Percentiles rank a stretch among this genome's conserved stretches.
Conservation (phyloP, 1,284 basidiomycete species). For the Cryptococcus floricola region DNA sequence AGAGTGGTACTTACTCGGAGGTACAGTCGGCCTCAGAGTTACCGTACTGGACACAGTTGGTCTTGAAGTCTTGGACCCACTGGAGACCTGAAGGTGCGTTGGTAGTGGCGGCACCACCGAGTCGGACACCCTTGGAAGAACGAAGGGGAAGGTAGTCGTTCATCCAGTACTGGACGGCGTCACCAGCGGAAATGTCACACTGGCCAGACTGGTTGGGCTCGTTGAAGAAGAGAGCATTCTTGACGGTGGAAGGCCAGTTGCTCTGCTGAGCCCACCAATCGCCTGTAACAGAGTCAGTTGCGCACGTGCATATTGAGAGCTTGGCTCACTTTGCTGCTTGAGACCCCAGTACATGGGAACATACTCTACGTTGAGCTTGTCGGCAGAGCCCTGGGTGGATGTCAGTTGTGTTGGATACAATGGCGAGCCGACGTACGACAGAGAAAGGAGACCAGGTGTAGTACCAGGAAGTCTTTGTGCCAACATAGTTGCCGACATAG, state of each 20-base stretch:
- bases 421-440: slow-evolving; percentile 15
- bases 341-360: slow-evolving; percentile 70
- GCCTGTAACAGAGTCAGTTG: slow-evolving; percentile 4
- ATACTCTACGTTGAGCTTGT: slow-evolving; percentile 54
- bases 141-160: slow-evolving; percentile 61
- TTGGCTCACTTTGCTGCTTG: neutral
- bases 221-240: slow-evolving; percentile 62
- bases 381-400: slow-evolving; percentile 37
- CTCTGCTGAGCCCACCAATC: slow-evolving; percentile 35
- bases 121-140: slow-evolving; percentile 55
- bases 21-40: slow-evolving; percentile 29
- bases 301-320: slow-evolving; percentile 15
- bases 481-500: slow-evolving; percentile 53
- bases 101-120: slow-evolving; percentile 66
- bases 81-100: slow-evolving; percentile 57
- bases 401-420: neutral
- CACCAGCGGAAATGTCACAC: slow-evolving; percentile 58
- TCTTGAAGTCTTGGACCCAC: slow-evolving; percentile 63
- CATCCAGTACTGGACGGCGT: slow-evolving; percentile 60
- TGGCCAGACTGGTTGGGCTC: slow-evolving; percentile 60
- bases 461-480: slow-evolving; percentile 37
- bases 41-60: slow-evolving; percentile 48
- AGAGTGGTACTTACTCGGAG: slow-evolving; percentile 19
- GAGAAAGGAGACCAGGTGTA: slow-evolving; percentile 46
- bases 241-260: slow-evolving; percentile 54